Conservation (phyloP, 768 basidiomycete species). For the Trametes elegans region DNA sequence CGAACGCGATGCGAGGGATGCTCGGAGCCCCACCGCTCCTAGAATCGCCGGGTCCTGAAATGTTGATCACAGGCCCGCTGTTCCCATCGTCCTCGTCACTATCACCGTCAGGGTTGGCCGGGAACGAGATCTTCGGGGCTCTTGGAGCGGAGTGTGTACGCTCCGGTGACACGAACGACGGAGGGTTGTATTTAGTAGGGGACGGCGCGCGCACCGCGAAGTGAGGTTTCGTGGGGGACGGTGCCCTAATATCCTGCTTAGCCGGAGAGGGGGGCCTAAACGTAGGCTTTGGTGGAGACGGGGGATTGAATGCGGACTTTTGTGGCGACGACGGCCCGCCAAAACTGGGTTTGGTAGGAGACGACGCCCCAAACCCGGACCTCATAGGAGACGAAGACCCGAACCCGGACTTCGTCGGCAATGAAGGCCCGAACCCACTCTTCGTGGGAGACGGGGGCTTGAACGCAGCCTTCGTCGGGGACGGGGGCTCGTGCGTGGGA, state of each 20-base stretch:
- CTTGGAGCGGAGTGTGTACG: slow-evolving; percentile 20
- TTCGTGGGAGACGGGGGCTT: slow-evolving; percentile 9
- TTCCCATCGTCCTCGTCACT: slow-evolving; percentile 20
- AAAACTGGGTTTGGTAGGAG: too few species aligned
- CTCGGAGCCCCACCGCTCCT: not conserved
- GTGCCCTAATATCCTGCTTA: not conserved
- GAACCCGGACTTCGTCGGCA: not conserved
- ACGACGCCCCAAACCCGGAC: not conserved
- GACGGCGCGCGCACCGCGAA: slow-evolving; percentile 5
- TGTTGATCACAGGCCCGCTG: slow-evolving; percentile 23
- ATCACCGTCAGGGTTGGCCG: slow-evolving; percentile 31
- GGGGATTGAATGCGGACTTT: too few species aligned
- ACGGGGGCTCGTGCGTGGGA: slow-evolving; percentile 22
- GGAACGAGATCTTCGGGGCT: slow-evolving; percentile 45
- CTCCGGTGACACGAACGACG: not conserved
- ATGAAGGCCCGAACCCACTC: too few species aligned
- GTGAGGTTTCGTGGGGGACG: not conserved
- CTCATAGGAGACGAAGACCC: not conserved
- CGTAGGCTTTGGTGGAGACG: too few species aligned
- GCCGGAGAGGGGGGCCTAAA: not conserved
- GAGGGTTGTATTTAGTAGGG: slow-evolving; percentile 1
- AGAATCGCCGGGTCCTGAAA: slow-evolving; percentile 7
- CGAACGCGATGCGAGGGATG: slow-evolving; percentile 32
- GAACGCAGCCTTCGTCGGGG: slow-evolving; percentile 4
- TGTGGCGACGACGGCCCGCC: too few species aligned